Evolutionary conservation across 331 rosid species (phyloP).

Genomic region (Quercus tomentella): DNA sequence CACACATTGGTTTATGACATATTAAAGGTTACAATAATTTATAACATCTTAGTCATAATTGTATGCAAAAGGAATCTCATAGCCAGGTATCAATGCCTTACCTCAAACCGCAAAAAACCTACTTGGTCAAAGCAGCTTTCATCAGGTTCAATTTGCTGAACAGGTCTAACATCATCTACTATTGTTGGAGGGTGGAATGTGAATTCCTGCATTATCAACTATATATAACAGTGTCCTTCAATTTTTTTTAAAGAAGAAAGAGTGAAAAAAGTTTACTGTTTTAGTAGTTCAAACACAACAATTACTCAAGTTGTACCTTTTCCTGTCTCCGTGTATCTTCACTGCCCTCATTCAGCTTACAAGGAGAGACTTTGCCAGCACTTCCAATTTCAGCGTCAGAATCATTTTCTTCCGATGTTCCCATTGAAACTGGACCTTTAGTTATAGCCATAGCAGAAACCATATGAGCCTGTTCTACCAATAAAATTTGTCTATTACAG

Average conservation of each 20-base stretch:
- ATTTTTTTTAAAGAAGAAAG: not conserved
- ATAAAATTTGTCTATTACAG: constrained; percentile 11
- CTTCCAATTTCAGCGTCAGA: constrained; percentile 24
- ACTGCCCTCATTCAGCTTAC: constrained; percentile 9
- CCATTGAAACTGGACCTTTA: constrained; percentile 29
- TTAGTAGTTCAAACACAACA: constrained; percentile 11
- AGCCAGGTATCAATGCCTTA: constrained; percentile 9
- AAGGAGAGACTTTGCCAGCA: constrained; percentile 9
- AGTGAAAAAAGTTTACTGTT: not conserved
- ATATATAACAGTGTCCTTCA: not conserved
- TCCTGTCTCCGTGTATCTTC: constrained; percentile 22
- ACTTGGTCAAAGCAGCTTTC: constrained; percentile 29
- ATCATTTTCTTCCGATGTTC: constrained; percentile 29
- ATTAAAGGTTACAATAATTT: not conserved
- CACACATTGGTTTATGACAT: not conserved
- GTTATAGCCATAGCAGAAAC: constrained; percentile 22
- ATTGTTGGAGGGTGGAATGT: constrained; percentile 15
- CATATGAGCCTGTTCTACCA: constrained; percentile 44
- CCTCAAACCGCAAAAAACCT: constrained; percentile 84
- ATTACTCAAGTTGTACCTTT: constrained; percentile 26
- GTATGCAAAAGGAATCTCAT: not conserved
- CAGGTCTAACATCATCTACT: constrained; percentile 31
- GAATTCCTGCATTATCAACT: constrained; percentile 39
- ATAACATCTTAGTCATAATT: not conserved
- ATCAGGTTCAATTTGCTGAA: constrained; percentile 33